Evolutionary conservation across 495 filamentous ascomycete species (phyloP).

Genomic region (Podospora comata): DNA sequence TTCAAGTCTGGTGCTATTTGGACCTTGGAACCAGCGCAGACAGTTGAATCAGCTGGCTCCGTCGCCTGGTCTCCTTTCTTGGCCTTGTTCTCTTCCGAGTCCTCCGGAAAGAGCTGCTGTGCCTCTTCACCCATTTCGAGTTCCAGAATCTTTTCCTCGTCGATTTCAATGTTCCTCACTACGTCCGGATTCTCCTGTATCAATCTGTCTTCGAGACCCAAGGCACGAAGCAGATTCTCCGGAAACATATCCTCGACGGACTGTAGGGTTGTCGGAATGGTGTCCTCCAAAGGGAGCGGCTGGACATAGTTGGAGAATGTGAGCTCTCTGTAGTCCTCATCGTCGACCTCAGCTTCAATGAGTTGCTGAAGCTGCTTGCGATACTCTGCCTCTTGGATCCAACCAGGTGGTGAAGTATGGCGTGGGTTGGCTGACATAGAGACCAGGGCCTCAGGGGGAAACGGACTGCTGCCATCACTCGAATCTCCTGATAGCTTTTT

Average conservation of each 20-base stretch:
- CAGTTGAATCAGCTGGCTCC: background rate
- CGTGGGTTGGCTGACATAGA: constrained; percentile 83
- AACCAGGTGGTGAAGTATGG: constrained; percentile 62
- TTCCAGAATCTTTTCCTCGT: constrained; percentile 45
- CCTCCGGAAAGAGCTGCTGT: constrained; percentile 45
- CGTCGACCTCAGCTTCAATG: constrained; percentile 58
- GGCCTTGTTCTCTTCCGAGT: constrained; percentile 52
- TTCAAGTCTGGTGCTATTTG: background rate
- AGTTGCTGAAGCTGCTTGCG: constrained; percentile 58
- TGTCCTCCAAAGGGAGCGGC: constrained; percentile 48
- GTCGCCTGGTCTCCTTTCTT: constrained; percentile 16
- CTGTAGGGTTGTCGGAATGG: constrained; percentile 70
- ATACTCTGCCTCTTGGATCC: constrained; percentile 91
- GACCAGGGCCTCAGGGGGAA: constrained; percentile 72
- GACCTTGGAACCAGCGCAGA: background rate
- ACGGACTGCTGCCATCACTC: constrained; percentile 66
- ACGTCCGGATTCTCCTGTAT: constrained; percentile 27
- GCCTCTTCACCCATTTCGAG: constrained; percentile 41
- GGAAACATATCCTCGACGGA: constrained; percentile 85
- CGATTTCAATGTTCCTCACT: constrained; percentile 40
- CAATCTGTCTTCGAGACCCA: constrained; percentile 36
- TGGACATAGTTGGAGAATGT: constrained; percentile 64
- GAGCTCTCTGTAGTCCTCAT: constrained; percentile 44
- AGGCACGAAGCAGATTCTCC: constrained; percentile 55
- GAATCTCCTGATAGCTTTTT: constrained; percentile 62